Conservation (phyloP, 208 protist species). For the Naegleria gruberi region DNA sequence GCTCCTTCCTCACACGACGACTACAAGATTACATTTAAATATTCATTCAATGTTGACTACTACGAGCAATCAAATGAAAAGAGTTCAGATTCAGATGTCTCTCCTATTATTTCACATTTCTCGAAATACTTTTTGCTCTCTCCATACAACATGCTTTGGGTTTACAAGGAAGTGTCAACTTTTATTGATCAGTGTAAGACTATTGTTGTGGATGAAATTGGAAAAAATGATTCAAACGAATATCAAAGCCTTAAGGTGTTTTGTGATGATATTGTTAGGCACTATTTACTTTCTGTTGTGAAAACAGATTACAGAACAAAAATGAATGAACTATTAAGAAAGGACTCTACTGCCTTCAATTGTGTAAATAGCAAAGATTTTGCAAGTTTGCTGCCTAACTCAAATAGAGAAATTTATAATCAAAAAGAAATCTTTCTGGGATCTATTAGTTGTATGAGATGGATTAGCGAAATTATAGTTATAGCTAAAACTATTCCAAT, state of each 20-base stretch:
- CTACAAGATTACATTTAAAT: neutral
- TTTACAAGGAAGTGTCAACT: neutral
- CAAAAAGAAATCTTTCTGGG: neutral
- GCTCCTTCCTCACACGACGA: neutral
- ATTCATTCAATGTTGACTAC: neutral
- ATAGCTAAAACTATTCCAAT: neutral
- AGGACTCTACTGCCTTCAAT: neutral
- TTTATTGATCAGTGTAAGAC: neutral
- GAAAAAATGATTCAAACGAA: neutral
- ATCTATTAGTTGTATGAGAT: neutral
- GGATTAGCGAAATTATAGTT: neutral
- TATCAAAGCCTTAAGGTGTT: neutral
- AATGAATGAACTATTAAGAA: neutral
- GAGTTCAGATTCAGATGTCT: neutral
- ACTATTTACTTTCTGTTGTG: neutral
- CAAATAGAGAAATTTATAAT: neutral
- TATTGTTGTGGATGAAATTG: neutral
- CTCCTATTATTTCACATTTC: neutral
- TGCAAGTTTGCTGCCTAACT: neutral
- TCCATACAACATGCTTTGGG: slow-evolving; percentile 4
- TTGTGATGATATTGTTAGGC: neutral
- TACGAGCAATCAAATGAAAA: neutral
- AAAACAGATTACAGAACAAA: neutral
- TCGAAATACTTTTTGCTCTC: neutral
- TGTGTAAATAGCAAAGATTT: neutral